Percentiles rank a stretch among this genome's conserved stretches.
Evolutionary conservation across 306 rosid genomes (phyloP).

Genomic region (Senna tora): DNA sequence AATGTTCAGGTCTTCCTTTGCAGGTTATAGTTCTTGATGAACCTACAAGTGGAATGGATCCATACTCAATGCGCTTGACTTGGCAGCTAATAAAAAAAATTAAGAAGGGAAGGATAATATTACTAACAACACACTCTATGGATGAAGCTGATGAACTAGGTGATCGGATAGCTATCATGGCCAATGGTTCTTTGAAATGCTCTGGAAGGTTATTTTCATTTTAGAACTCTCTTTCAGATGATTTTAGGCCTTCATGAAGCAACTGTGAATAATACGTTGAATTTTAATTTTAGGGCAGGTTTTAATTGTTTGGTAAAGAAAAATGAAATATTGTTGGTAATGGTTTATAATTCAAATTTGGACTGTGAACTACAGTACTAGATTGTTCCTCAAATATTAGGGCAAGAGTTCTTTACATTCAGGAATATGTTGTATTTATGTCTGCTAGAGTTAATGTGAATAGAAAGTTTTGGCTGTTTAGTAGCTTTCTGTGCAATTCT

Average conservation of each 20-base stretch:
- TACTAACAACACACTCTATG: constrained; percentile 97
- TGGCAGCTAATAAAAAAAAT: constrained; percentile 95
- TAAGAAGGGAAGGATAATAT: constrained; percentile 91
- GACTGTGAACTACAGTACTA: neutral
- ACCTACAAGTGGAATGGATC: constrained; percentile 99
- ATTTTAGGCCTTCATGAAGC: constrained; percentile 9
- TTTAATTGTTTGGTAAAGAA: neutral
- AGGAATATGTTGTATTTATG: too few species aligned
- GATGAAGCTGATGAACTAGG: constrained; percentile 99
- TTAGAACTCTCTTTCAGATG: neutral
- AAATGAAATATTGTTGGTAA: neutral
- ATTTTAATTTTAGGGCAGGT: neutral
- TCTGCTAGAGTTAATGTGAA: too few species aligned
- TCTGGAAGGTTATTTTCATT: constrained; percentile 79
- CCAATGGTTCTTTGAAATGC: constrained; percentile 93
- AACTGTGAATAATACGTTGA: constrained; percentile 6
- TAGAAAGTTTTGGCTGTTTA: too few species aligned
- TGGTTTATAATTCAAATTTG: neutral
- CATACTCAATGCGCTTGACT: constrained; percentile 97
- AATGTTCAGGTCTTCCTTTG: constrained; percentile 37
- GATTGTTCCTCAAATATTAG: neutral
- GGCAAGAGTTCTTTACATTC: neutral
- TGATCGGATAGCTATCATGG: constrained; percentile 98
- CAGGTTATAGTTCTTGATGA: constrained; percentile 96
- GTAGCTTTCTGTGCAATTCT: too few species aligned